A percentile compares a stretch with the other conserved stretches of the same genome.
phyloP scores from a whole-genome alignment of 2,329 filamentous ascomycete species.

The Stemphylium vesicarium region DNA sequence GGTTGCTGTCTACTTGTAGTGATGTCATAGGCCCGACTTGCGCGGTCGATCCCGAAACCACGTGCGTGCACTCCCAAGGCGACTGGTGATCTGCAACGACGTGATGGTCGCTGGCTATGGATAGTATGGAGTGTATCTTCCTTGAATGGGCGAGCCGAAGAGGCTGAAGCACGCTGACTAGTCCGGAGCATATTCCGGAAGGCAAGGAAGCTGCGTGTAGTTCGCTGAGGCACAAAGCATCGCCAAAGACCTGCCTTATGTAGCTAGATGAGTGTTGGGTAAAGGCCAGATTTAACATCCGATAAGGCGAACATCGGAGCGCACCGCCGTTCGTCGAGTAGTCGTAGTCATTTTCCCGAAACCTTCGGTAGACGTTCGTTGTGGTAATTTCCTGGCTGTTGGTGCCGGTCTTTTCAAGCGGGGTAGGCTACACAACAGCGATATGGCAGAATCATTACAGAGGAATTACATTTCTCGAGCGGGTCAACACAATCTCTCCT shows the following conservation, averaged over 20 bases:
- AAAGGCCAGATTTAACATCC: neutral
- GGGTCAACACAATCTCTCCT: too few species aligned
- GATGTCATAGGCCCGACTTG: conserved; percentile 11
- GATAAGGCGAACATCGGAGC: neutral
- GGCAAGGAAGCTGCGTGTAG: neutral
- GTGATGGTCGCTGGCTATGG: neutral
- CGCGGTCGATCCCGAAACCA: conserved; percentile 1
- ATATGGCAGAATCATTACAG: neutral
- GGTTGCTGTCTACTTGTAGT: conserved; percentile 1
- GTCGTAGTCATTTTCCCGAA: neutral
- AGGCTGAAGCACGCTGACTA: neutral
- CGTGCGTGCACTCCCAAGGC: conserved; percentile 4
- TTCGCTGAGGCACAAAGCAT: neutral
- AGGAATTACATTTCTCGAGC: too few species aligned
- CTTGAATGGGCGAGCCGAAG: neutral
- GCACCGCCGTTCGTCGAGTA: neutral
- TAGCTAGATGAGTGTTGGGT: neutral
- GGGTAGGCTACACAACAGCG: neutral
- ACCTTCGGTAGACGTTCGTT: neutral
- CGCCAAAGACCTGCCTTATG: neutral
- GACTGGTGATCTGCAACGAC: conserved; percentile 2
- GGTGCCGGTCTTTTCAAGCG: neutral
- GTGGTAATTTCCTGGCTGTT: neutral
- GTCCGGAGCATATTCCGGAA: conserved; percentile 1
- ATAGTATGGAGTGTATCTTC: neutral